These are phyloP conservation scores for Xylaria flabelliformis DNA, from an alignment of 495 filamentous ascomycete genomes.

Conservation along the genomic window DNA sequence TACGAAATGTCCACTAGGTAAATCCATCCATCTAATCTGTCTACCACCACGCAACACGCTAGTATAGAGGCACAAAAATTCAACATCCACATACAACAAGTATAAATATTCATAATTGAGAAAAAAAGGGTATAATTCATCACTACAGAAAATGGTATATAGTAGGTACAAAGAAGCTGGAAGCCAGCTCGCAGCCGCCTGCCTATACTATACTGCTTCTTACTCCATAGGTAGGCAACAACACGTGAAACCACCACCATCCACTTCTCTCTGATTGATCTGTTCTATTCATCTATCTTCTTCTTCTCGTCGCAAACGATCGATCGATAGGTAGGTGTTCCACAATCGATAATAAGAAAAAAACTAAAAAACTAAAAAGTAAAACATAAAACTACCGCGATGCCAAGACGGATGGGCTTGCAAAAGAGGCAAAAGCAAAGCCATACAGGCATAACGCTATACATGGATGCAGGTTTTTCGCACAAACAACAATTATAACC, in stretches of 20 bases:
- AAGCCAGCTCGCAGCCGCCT: background rate
- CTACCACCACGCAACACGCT: background rate
- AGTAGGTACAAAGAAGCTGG: background rate
- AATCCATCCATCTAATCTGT: too few species aligned
- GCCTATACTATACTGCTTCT: background rate
- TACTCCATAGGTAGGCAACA: background rate
- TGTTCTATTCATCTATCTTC: background rate
- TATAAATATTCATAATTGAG: background rate
- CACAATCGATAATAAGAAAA: background rate
- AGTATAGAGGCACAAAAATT: background rate
- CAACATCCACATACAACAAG: background rate
- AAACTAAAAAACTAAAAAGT: background rate
- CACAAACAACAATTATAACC: conserved; percentile 3
- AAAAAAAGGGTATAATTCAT: background rate
- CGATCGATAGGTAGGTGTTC: background rate
- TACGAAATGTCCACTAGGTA: too few species aligned
- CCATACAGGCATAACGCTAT: conserved; percentile 5
- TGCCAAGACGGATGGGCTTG: background rate
- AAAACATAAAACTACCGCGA: background rate
- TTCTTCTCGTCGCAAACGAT: background rate
- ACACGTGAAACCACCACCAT: background rate
- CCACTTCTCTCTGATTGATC: background rate
- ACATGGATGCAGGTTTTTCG: conserved; percentile 5
- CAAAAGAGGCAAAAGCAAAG: background rate
- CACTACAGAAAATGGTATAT: background rate